phyloP scores from a whole-genome alignment of 805 yeast genomes.

The Zygotorulaspora danielsina region DNA sequence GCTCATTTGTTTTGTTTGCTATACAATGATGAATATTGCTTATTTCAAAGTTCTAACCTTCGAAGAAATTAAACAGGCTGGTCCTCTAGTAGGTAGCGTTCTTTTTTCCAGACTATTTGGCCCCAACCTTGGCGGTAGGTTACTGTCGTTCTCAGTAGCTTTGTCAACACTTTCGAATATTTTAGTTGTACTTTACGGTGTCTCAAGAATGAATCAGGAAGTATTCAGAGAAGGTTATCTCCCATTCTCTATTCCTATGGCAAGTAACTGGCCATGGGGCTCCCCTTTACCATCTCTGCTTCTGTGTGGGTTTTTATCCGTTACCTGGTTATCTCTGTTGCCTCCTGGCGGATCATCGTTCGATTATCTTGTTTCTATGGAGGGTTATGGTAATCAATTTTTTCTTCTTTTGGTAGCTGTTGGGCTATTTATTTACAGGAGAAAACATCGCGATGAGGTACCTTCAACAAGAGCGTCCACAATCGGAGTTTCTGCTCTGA shows the following conservation, averaged over 20 bases:
- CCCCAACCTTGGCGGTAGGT: constrained; percentile 45
- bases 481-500: constrained; percentile 45
- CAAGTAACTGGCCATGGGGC: constrained; percentile 52
- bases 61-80: constrained; percentile 50
- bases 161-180: constrained; percentile 61
- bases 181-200: constrained; percentile 54
- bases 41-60: constrained; percentile 52
- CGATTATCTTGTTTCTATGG: constrained; percentile 43
- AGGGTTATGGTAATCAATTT: constrained; percentile 44
- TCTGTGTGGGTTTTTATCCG: constrained; percentile 34
- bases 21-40: constrained; percentile 50
- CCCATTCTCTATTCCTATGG: constrained; percentile 49
- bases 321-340: constrained; percentile 33
- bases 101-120: constrained; percentile 57
- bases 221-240: constrained; percentile 59
- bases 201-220: constrained; percentile 62
- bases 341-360: constrained; percentile 39
- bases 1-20: constrained; percentile 45
- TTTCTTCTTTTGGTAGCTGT: constrained; percentile 50
- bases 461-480: constrained; percentile 52
- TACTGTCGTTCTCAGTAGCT: constrained; percentile 55
- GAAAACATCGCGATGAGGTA: constrained; percentile 42
- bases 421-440: constrained; percentile 54
- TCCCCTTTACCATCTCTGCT: constrained; percentile 53
- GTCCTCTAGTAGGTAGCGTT: constrained; percentile 56